Evolutionary conservation across 1,284 basidiomycete genomes (phyloP), one percentile per base, ranked within the genome.

Genomic region (Sanghuangporus weigelae): DNA sequence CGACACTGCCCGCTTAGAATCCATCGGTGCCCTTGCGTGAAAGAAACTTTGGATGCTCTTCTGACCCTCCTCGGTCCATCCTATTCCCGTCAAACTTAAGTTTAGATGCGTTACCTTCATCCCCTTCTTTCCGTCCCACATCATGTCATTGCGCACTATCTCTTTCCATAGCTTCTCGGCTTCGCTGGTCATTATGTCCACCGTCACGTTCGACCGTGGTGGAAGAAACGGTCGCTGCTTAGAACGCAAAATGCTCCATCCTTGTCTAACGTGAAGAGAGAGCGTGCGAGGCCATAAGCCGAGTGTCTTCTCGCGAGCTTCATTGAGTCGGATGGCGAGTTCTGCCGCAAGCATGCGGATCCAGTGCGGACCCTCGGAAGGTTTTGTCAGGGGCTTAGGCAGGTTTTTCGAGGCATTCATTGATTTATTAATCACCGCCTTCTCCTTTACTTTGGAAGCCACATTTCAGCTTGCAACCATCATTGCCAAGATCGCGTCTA

Each of bases 361-460:
- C 97, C 96, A 99, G 67, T 95, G 92, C 57, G 85, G 79, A 0
- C 93, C 94, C 68, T 95, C 88, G 6, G 84, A 63, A 11, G 83
- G 76, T 42, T 85, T 88, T 1, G 81, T 89, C 40, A 97, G 87
- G 1, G 89, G 84, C 23, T 87, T 85, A 0, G 89, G 86, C 23
- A 96, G 84, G 71, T 96, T 97, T 74, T 98, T 98, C 10, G 93
- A 90, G 0, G 94, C 93, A 59, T 95, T 78, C 95, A 98, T 98
- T 68, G 92, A 95, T 77, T 97, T 97, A 67, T 84, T 87, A 46
- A 90, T 78, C 0, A 83, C 79, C 2, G 90, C 82, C 73, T 95
- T 94, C 70, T 93, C 91, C 72, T 93, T 95, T 53, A 97, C 95
- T 93, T 69, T 12, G n/a, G 21, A 23, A 51, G 49, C 12, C n/a